Percentiles rank a stretch among this genome's conserved stretches.
Conservation (phyloP, 169 alveolate genomes). For the Prorocentrum cordatum region DNA sequence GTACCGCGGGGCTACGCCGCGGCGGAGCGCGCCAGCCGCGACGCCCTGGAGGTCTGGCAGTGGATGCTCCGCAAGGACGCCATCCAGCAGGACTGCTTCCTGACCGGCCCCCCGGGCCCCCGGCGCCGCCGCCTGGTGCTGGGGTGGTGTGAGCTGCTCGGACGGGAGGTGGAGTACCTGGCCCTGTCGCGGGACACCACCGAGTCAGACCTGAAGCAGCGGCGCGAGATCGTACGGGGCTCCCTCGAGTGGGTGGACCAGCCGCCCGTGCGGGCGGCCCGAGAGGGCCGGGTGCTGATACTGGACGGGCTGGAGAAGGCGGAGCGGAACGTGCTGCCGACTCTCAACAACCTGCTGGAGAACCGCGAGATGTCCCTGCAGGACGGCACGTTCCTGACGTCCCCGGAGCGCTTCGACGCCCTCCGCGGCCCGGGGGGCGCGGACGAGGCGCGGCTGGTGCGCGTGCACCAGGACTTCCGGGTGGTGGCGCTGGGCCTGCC, state of each 20-base stretch:
- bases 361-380: constrained; percentile 51
- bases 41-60: constrained; percentile 31
- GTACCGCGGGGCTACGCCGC: too few relatives aligned
- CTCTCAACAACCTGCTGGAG: constrained; percentile 30
- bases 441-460: background rate
- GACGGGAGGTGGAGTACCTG: constrained; percentile 44
- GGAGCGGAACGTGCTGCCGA: constrained; percentile 63
- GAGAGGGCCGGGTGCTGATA: constrained; percentile 28
- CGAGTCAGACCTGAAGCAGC: constrained; percentile 36
- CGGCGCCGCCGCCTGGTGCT: constrained; percentile 44
- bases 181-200: constrained; percentile 47
- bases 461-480: constrained; percentile 30
- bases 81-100: constrained; percentile 18
- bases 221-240: constrained; percentile 11
- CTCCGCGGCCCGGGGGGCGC: background rate
- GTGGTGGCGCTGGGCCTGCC: constrained; percentile 55
- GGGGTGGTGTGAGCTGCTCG: constrained; percentile 33
- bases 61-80: constrained; percentile 57
- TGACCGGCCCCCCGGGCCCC: constrained; percentile 21
- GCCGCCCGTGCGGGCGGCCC: constrained; percentile 36
- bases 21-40: too few relatives aligned
- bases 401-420: constrained; percentile 31
- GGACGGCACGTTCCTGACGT: constrained; percentile 23
- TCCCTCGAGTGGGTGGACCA: constrained; percentile 47
- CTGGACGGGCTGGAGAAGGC: constrained; percentile 43